Evolutionary conservation across 768 basidiomycete species (phyloP).

Genomic region (Rhizopogon salebrosus): DNA sequence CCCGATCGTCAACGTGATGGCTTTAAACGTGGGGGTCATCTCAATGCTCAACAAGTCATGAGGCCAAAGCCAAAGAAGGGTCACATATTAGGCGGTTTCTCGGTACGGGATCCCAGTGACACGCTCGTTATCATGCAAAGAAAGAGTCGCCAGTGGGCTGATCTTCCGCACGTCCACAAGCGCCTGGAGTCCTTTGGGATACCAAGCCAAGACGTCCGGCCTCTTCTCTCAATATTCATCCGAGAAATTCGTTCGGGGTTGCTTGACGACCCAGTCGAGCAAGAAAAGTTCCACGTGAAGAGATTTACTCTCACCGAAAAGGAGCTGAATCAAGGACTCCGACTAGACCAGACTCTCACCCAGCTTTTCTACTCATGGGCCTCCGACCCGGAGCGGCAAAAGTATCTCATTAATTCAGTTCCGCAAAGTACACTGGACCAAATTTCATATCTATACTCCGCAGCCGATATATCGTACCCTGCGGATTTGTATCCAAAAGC

Average conservation of each 20-base stretch:
- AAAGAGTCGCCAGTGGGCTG: conserved; percentile 37
- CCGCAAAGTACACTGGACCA: conserved; percentile 28
- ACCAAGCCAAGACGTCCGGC: conserved; percentile 29
- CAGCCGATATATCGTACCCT: conserved; percentile 40
- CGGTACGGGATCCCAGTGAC: conserved; percentile 7
- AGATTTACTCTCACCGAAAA: conserved; percentile 37
- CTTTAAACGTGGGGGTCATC: neutral
- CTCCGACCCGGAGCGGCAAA: conserved; percentile 25
- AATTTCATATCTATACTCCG: conserved; percentile 33
- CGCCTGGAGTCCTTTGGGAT: conserved; percentile 50
- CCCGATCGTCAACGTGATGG: neutral
- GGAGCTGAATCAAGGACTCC: conserved; percentile 17
- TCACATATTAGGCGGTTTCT: neutral
- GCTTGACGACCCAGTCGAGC: conserved; percentile 10
- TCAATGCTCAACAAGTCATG: neutral
- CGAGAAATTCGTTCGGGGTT: conserved; percentile 32
- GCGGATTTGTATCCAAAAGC: conserved; percentile 47
- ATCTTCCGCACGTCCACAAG: conserved; percentile 20
- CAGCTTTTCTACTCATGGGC: conserved; percentile 57
- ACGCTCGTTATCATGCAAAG: conserved; percentile 26
- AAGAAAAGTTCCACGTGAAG: conserved; percentile 32
- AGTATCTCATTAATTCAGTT: conserved; percentile 21
- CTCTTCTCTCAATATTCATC: conserved; percentile 40
- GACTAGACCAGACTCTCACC: conserved; percentile 46
- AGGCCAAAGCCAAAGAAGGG: conserved; percentile 3